phyloP scores from a whole-genome alignment of 2,329 filamentous ascomycete species.

The Malbranchea zuffiana region DNA sequence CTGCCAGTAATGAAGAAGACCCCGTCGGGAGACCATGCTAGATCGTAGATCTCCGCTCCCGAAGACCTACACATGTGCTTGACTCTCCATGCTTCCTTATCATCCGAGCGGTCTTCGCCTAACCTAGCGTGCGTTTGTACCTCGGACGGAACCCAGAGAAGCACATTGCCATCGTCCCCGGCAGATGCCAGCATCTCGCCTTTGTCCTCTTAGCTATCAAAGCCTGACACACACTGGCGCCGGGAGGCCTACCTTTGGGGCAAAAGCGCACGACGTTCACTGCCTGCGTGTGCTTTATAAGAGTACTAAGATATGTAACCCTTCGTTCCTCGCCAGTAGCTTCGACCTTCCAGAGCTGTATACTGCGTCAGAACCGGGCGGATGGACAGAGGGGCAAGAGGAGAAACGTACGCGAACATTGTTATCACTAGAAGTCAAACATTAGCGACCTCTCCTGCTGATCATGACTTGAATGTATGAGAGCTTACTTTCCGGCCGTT shows the following conservation, averaged over 20 bases:
- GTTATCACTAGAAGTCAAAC: conserved; percentile 51
- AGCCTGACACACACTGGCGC: not conserved
- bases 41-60: conserved; percentile 92
- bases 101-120: conserved; percentile 75
- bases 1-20: conserved; percentile 95
- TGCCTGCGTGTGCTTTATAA: conserved; percentile 88
- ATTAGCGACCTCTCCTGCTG: conserved; percentile 11
- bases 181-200: conserved; percentile 89
- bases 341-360: conserved; percentile 83
- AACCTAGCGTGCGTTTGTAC: conserved; percentile 54
- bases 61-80: conserved; percentile 97
- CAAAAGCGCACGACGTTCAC: conserved; percentile 97
- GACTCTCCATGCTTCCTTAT: conserved; percentile 92
- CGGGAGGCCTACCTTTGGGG: conserved; percentile 67
- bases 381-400: conserved; percentile 15
- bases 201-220: conserved; percentile 30
- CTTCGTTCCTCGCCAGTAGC: conserved; percentile 73
- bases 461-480: too few relatives aligned
- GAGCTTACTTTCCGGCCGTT: conserved; percentile 66
- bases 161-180: conserved; percentile 92
- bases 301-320: conserved; percentile 81
- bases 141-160: conserved; percentile 89
- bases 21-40: conserved; percentile 97
- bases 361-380: conserved; percentile 25
- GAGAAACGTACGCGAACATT: conserved; percentile 66